Base-by-base conservation (phyloP, 1,139 yeast species). In the Nakaseomyces bracarensis region DNA sequence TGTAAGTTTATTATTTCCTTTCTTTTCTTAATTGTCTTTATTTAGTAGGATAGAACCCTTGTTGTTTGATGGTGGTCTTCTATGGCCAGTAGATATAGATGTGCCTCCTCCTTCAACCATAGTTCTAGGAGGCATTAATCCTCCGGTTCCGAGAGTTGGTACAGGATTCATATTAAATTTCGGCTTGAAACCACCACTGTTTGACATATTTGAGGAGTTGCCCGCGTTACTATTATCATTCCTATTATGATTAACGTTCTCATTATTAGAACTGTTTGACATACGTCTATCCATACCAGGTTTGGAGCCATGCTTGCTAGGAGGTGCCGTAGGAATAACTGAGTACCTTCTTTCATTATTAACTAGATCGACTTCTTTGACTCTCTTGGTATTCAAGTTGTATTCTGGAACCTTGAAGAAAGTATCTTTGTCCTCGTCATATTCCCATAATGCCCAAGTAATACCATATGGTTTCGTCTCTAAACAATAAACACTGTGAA, bases 381-480 rank as follows among this genome's bases (percentile, higher is more conserved):
- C 72, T 44, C 65, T 71, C 30, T 61, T 67, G 18, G 68, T 63
- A 43, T 66, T 65, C 52, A 79, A 68, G 47, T 74, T 77, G 31
- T 79, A 80, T 9, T 84, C 80, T 42, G 80, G 77, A 6, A 85
- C 81, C 52, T 82, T 76, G 43, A 70, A 74, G 64, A 89, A 89
- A 82, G 86, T 79, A 61, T 87, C 89, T 23, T 73, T 65, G 6
- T 67, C 67, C 52, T 86, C 96, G 54, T 84, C 83, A 62, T 82
- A 89, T 60, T 86, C 94, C 63, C 81, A 89, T 64, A 87, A 71
- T 15, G 85, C 74, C 82, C 95, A 89, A 47, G 85, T 91, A 2
- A 93, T 93, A 4, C 97, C 98, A 61, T 87, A 89, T 0, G 97
- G 96, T 57, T 84, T 85, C 45, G 91, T 87, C 58, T 89, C 97